Conservation (phyloP, 2,329 filamentous ascomycete species). For the Ophiostoma sp. region DNA sequence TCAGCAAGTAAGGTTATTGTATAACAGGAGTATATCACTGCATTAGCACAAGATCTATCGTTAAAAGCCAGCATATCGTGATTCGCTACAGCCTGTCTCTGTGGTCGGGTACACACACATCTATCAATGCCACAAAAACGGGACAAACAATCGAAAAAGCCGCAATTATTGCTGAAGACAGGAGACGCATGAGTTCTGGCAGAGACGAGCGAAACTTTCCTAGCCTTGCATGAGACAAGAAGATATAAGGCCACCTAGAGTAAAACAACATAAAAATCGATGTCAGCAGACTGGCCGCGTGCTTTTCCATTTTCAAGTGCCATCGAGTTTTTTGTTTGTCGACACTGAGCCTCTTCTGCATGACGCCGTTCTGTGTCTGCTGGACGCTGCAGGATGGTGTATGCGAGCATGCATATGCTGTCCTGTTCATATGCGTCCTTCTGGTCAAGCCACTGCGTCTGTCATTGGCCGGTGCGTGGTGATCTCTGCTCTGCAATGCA, state of each 20-base stretch:
- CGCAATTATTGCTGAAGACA: neutral
- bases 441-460: neutral
- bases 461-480: neutral
- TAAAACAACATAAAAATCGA: too few species aligned
- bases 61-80: neutral
- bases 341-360: neutral
- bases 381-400: neutral
- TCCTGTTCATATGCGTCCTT: conserved; percentile 4
- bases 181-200: too few species aligned
- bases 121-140: neutral
- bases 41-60: neutral
- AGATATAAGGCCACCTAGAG: too few species aligned
- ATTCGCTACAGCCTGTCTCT: neutral
- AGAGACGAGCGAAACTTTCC: too few species aligned
- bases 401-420: conserved; percentile 12
- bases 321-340: neutral
- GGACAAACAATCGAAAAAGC: neutral
- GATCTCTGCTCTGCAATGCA: conserved; percentile 1
- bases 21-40: neutral
- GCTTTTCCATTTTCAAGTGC: neutral
- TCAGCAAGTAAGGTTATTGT: neutral
- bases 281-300: too few species aligned
- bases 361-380: too few species aligned
- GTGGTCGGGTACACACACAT: conserved; percentile 7
- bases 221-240: too few species aligned